Base-by-base conservation (phyloP, 2,329 filamentous ascomycete genomes). In the Colletotrichum sp. region DNA sequence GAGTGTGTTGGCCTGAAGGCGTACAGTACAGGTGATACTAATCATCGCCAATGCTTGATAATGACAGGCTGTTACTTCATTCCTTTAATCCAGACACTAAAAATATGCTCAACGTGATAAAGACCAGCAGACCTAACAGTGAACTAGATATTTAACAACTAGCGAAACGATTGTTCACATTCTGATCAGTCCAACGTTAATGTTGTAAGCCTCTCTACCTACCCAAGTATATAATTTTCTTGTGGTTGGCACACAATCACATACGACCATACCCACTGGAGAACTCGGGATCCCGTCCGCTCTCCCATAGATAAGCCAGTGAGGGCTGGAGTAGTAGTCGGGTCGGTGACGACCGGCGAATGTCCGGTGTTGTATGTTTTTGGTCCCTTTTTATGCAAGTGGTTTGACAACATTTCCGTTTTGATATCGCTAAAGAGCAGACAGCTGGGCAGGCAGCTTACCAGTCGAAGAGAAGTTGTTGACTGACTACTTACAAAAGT, bases 181-280 rank as follows among this genome's bases (percentile, higher is more conserved):
- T 43, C 18, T 43, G 18, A 43, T n/a, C 9, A n/a, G 18, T n/a
- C 38, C 3, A n/a, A 10, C 18, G 18, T n/a, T n/a, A n/a, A 43
- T 43, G 5, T n/a, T 43, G 16, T 10, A 10, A 43, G 8, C 16
- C 38, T 43, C 38, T 16, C 8, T n/a, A 18, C 18, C 16, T n/a
- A 18, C 9, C 18, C 8, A n/a, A 48, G 43, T 48, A 48, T n/a
- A 48, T 48, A 12, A 21, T 21, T 6, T 6, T 21, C n/a, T 21
- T 21, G 8, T 21, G 10, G 12, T 48, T 12, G 3, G 0, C 0
- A 1, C 5, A 1, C 9, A 12, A 13, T 6, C n/a, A 48, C 43
- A 48, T 48, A 48, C 43, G 43, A 48, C 43, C 43, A 48, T 48
- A 48, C 43, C 43, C 43, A 48, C n/a, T 48, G 43, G 43, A 48